phyloP scores from a whole-genome alignment of 352 stramenopile genomes.

The Phytophthora colocasiae region DNA sequence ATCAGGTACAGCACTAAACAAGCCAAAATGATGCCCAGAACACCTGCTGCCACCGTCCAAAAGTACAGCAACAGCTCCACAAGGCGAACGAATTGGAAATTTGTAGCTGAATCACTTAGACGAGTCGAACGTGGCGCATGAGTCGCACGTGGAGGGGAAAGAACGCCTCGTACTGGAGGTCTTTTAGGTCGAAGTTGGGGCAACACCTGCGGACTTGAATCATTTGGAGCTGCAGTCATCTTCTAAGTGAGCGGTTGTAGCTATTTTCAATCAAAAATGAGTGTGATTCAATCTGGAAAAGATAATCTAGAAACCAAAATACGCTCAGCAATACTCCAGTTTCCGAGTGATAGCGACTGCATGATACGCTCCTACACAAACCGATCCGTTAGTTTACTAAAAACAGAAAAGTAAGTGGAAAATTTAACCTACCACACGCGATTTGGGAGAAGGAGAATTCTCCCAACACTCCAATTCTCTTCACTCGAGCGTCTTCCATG shows the following conservation, averaged over 20 bases:
- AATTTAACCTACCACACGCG: constrained; percentile 55
- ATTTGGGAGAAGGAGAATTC: constrained; percentile 67
- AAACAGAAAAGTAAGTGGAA: background rate
- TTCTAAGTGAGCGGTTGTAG: constrained; percentile 1
- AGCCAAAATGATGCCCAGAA: constrained; percentile 55
- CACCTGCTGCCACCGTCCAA: constrained; percentile 60
- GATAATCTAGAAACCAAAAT: constrained; percentile 11
- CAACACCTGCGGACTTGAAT: constrained; percentile 17
- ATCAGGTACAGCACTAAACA: constrained; percentile 67
- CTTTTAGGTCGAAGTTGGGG: constrained; percentile 24
- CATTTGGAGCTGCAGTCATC: constrained; percentile 20
- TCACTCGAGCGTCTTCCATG: constrained; percentile 58
- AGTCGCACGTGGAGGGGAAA: constrained; percentile 23
- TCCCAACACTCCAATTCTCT: constrained; percentile 42
- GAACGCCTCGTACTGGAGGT: constrained; percentile 21
- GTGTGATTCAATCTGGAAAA: background rate
- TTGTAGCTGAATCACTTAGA: constrained; percentile 11
- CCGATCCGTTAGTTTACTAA: constrained; percentile 12
- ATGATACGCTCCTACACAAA: constrained; percentile 62
- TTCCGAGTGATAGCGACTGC: constrained; percentile 61
- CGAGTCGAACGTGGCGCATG: constrained; percentile 4
- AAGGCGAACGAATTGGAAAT: constrained; percentile 30
- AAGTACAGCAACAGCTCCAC: constrained; percentile 61
- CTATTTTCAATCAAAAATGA: constrained; percentile 30
- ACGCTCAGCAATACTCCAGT: constrained; percentile 50